Conservation (phyloP, 1,139 yeast species). For the Diutina pseudorugosa region DNA sequence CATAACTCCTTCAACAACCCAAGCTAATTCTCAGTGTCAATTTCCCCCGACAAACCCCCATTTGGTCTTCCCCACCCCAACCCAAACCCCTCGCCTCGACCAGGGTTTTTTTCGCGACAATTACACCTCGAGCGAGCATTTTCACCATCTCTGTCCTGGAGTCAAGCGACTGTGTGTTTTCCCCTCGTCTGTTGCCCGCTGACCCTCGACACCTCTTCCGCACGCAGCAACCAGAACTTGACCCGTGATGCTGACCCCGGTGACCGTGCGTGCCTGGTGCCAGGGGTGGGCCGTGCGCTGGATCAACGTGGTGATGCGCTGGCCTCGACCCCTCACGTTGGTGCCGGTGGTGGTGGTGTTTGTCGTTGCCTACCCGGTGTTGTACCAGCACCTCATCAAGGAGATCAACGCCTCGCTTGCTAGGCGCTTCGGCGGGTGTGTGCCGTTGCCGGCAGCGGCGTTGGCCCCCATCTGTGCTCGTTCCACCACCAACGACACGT, state of each 20-base stretch:
- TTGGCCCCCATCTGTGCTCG: background rate
- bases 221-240: background rate
- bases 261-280: background rate
- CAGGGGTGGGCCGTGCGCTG: conserved; percentile 1
- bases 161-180: no score
- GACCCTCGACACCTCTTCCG: no score
- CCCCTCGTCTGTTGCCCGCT: background rate
- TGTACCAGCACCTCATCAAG: conserved; percentile 10
- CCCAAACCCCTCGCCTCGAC: background rate
- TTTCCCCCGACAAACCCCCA: no score
- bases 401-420: background rate
- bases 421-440: background rate
- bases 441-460: background rate
- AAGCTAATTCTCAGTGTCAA: no score
- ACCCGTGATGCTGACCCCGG: background rate
- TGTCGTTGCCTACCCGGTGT: conserved; percentile 14
- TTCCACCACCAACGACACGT: background rate
- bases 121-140: background rate
- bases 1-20: no score
- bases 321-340: conserved; percentile 8
- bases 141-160: background rate
- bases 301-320: background rate
- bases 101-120: background rate
- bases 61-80: no score
- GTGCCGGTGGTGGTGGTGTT: conserved; percentile 14